phyloP scores from a whole-genome alignment of 257 asterid species.

The Cinchona pubescens region DNA sequence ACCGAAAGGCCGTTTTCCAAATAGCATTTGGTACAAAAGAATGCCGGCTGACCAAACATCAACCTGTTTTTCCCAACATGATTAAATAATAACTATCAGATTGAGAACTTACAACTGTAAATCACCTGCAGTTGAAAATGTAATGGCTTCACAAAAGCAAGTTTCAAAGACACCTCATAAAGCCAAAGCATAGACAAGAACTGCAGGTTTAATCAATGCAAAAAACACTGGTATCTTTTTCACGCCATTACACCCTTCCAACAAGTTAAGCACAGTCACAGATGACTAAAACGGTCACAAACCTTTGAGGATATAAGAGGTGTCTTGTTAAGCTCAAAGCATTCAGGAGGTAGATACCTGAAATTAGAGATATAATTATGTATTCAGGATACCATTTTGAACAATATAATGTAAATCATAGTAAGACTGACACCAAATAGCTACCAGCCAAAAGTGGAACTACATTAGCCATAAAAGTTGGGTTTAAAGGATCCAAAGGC shows the following conservation, averaged over 20 bases:
- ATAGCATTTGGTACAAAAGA: conserved; percentile 90
- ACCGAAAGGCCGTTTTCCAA: conserved; percentile 94
- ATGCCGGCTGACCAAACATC: conserved; percentile 99
- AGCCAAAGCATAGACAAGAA: not conserved
- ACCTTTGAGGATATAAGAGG: conserved; percentile 98
- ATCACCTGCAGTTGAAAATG: not conserved
- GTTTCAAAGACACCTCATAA: not conserved
- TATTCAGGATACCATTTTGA: not conserved
- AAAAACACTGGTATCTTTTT: not conserved
- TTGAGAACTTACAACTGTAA: not conserved
- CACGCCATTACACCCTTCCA: not conserved
- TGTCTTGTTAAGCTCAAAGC: conserved; percentile 93
- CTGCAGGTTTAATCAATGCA: not conserved
- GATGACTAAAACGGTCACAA: conserved; percentile 16
- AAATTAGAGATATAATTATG: conserved; percentile 16
- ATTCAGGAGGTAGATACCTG: conserved; percentile 99
- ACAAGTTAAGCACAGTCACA: not conserved
- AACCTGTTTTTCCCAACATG: conserved; percentile 50
- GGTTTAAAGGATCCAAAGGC: not conserved
- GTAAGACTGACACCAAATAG: not conserved
- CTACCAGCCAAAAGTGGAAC: not conserved
- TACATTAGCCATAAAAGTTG: not conserved
- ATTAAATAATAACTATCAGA: not conserved
- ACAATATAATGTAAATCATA: not conserved
- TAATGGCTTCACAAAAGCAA: not conserved